Percentiles rank a stretch among this genome's conserved stretches.
Evolutionary conservation across 169 alveolate species (phyloP).

Genomic region (Plasmodium chabaudi): DNA sequence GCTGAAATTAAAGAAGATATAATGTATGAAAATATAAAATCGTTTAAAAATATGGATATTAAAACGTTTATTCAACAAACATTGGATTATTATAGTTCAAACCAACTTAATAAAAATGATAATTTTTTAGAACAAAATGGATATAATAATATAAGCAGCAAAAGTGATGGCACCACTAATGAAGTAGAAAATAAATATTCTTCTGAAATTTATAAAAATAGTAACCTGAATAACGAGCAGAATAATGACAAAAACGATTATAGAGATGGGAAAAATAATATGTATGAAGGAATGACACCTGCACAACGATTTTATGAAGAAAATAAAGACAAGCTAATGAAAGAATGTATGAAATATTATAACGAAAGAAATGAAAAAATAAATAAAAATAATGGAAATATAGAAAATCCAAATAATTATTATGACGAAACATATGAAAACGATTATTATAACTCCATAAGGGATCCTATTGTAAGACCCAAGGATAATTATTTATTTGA

Average conservation of each 20-base stretch:
- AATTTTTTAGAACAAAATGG: not conserved
- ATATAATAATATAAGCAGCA: not conserved
- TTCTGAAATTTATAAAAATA: not conserved
- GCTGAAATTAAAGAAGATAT: conserved; percentile 12
- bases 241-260: not conserved
- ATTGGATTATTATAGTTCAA: conserved; percentile 41
- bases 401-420: conserved; percentile 22
- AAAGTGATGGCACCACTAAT: not conserved
- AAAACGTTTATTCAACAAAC: conserved; percentile 53
- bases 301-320: conserved; percentile 84
- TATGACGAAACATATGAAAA: conserved; percentile 66
- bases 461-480: conserved; percentile 80
- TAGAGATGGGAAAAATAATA: not conserved
- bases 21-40: conserved; percentile 45
- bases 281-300: conserved; percentile 78
- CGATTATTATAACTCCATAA: conserved; percentile 79
- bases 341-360: conserved; percentile 75
- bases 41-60: conserved; percentile 30
- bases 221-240: no score
- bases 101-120: conserved; percentile 21
- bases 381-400: conserved; percentile 9
- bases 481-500: conserved; percentile 85
- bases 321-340: conserved; percentile 81
- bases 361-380: conserved; percentile 72
- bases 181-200: not conserved